Conservation (phyloP, 2,329 filamentous ascomycete species). For the Elsinoe fawcettii region DNA sequence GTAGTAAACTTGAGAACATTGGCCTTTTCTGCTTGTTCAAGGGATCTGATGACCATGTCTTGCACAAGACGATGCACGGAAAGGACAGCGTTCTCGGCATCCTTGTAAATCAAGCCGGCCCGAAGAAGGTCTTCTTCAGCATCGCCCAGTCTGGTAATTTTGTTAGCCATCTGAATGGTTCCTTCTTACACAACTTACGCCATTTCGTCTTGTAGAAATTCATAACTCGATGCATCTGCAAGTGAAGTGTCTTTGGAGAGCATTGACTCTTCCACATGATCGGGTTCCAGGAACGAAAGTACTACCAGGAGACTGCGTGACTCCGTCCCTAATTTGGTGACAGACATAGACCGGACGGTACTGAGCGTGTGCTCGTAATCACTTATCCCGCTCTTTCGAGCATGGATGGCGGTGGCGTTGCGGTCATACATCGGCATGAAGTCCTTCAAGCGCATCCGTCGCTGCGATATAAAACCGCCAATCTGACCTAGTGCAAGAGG, state of each 20-base stretch:
- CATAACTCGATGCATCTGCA: no score
- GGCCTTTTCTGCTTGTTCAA: constrained; percentile 15
- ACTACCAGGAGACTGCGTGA: neutral
- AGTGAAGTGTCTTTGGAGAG: no score
- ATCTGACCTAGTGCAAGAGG: constrained; percentile 28
- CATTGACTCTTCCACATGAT: no score
- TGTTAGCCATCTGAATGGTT: no score
- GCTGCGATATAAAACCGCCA: constrained; percentile 26
- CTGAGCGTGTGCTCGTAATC: constrained; percentile 28
- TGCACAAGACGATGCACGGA: constrained; percentile 25
- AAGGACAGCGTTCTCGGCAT: constrained; percentile 17
- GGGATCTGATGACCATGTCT: constrained; percentile 19
- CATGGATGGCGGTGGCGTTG: constrained; percentile 26
- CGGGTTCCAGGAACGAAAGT: no score
- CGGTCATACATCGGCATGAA: constrained; percentile 27
- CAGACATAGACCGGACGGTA: constrained; percentile 27
- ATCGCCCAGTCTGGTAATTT: no score
- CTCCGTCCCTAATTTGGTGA: constrained; percentile 22
- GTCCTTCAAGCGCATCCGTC: constrained; percentile 22
- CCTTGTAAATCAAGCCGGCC: neutral
- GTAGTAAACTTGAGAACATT: constrained; percentile 23
- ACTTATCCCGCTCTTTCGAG: constrained; percentile 19
- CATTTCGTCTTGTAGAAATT: no score
- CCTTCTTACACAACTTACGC: no score
- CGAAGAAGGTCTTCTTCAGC: neutral